Conservation (phyloP, 2,329 filamentous ascomycete genomes). For the Fusarium beomiforme region DNA sequence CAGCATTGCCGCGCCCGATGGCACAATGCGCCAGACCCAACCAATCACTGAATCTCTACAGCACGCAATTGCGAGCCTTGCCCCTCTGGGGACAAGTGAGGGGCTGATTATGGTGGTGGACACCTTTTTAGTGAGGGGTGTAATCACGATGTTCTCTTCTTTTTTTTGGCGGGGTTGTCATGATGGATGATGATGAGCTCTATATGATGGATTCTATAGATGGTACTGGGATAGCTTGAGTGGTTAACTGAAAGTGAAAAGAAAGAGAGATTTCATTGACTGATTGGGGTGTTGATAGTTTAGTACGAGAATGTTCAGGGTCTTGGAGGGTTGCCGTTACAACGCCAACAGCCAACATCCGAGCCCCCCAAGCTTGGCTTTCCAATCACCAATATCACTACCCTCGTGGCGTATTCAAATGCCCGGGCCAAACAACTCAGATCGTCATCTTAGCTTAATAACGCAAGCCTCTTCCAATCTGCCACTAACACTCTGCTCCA, state of each 20-base stretch:
- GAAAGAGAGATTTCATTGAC: too few species aligned
- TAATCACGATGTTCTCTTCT: not conserved
- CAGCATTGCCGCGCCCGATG: slow-evolving; percentile 39
- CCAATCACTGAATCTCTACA: slow-evolving; percentile 34
- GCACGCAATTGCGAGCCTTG: slow-evolving; percentile 43
- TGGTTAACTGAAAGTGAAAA: fast-evolving
- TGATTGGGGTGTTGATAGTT: too few species aligned
- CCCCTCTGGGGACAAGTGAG: slow-evolving; percentile 41
- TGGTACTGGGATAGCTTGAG: not conserved
- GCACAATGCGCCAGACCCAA: slow-evolving; percentile 31
- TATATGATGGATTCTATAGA: not conserved
- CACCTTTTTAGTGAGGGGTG: slow-evolving; percentile 13
- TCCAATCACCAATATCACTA: slow-evolving; percentile 28
- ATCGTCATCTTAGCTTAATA: slow-evolving; percentile 24
- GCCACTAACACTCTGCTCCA: slow-evolving; percentile 13
- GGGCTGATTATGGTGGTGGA: slow-evolving; percentile 31
- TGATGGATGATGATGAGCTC: not conserved
- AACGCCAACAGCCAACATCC: slow-evolving; percentile 13
- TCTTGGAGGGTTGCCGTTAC: not conserved
- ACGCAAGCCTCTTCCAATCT: not conserved
- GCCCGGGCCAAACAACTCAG: slow-evolving; percentile 1
- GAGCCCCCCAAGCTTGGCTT: slow-evolving; percentile 15
- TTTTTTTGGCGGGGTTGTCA: slow-evolving; percentile 28
- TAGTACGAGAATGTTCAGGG: not conserved
- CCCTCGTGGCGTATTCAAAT: slow-evolving; percentile 27